Evolutionary conservation across 352 stramenopile genomes (phyloP), one percentile per base, ranked within the genome.

Genomic region (Phytophthora hybrid): DNA sequence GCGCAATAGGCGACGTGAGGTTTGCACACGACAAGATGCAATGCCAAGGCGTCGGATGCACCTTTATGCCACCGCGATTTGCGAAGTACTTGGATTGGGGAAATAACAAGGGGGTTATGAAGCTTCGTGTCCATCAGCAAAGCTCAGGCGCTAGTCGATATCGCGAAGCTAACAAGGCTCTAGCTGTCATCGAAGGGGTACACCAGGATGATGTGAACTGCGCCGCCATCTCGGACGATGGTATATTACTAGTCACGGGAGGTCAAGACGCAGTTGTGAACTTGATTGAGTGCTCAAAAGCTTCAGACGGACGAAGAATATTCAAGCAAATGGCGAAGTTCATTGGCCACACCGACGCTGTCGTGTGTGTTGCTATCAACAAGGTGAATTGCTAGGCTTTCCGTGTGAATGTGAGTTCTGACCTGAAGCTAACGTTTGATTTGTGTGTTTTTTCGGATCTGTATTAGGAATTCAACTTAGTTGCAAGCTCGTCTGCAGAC

Each of bases 51-150:
- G 10, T 76, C 0, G 77, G 76, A 1, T 91, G 79, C 31, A 85
- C 58, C 10, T 92, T 95, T 49, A 76, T 91, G 60, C 88, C 87
- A 3, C 88, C 88, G 0, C 81, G 86, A n/a, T 90, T 81, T 61
- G 86, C 81, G 3, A 95, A 95, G 47, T 93, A 84, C n/a, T 61
- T 92, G 41, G 88, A 95, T 55, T 95, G 85, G 86, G 74, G 73
- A 3, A 74, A 69, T 31, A 54, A 57, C 10, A 78, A 86, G 54
- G 86, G 87, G 0, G 78, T 84, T 2, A 91, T 95, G 71, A 91
- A 86, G 66, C 67, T 95, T 37, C 85, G 87, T 14, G 73, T 90
- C 1, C 78, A 89, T 34, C 78, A 90, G 53, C 74, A 64, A 9
- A 76, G 39, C 9, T 71, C 72, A 44, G 61, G 66, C 0, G 44